These are phyloP conservation scores for Wolfiporia cocos DNA, from an alignment of 1,284 basidiomycete genomes.

Conservation along the genomic window DNA sequence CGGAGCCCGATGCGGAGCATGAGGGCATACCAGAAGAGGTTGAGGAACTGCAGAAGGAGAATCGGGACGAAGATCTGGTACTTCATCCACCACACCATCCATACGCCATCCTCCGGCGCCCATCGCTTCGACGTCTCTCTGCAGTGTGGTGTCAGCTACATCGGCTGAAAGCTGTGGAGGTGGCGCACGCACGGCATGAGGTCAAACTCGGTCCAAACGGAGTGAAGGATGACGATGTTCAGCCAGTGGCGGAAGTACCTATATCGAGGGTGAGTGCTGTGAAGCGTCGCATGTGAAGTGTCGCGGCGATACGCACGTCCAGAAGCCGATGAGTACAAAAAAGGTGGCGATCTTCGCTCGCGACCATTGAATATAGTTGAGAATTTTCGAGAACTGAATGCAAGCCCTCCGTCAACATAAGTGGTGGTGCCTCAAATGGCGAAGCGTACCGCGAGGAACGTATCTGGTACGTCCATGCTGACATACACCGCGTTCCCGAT, in stretches of 20 bases:
- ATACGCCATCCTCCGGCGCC: constrained; percentile 60
- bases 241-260: constrained; percentile 97
- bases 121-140: constrained; percentile 59
- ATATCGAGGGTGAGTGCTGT: constrained; percentile 4
- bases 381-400: constrained; percentile 70
- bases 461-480: constrained; percentile 96
- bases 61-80: constrained; percentile 79
- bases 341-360: constrained; percentile 64
- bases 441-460: constrained; percentile 75
- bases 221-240: constrained; percentile 84
- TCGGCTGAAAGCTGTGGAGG: background rate
- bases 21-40: constrained; percentile 88
- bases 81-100: constrained; percentile 75
- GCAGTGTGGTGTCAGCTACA: background rate
- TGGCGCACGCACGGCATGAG: constrained; percentile 64
- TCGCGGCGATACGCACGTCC: constrained; percentile 63
- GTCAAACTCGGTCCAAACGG: constrained; percentile 80
- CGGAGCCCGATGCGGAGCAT: constrained; percentile 65
- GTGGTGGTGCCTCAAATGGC: background rate
- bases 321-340: constrained; percentile 63
- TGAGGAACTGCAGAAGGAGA: constrained; percentile 72
- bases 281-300: background rate
- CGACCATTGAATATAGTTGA: constrained; percentile 80
- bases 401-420: background rate
- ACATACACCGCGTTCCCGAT: constrained; percentile 93